Percentiles rank a stretch among this genome's conserved stretches.
Conservation (phyloP, 352 stramenopile genomes). For the Globisporangium splendens region DNA sequence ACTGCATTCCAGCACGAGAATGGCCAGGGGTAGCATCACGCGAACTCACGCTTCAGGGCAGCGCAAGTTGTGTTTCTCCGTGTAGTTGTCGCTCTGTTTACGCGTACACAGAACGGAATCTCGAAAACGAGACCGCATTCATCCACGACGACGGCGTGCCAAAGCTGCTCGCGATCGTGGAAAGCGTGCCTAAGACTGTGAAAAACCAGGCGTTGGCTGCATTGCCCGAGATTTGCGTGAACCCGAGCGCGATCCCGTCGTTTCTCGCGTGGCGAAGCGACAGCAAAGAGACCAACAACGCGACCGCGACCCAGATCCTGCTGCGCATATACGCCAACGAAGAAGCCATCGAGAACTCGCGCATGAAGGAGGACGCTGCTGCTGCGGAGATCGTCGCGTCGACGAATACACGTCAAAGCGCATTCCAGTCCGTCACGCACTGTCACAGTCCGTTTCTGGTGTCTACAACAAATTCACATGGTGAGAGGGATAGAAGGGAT, state of each 20-base stretch:
- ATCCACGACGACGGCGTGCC: slow-evolving; percentile 56
- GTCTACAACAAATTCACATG: slow-evolving; percentile 6
- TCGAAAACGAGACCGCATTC: slow-evolving; percentile 49
- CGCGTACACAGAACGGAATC: too few relatives aligned
- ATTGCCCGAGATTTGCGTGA: slow-evolving; percentile 65
- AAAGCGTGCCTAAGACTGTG: slow-evolving; percentile 42
- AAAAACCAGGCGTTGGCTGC: slow-evolving; percentile 59
- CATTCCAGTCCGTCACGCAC: slow-evolving; percentile 47
- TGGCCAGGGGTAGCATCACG: too few relatives aligned
- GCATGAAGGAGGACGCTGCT: slow-evolving; percentile 6
- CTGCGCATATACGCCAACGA: slow-evolving; percentile 66
- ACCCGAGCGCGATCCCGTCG: slow-evolving; percentile 65
- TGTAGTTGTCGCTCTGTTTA: too few relatives aligned
- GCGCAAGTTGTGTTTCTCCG: too few relatives aligned
- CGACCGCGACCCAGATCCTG: slow-evolving; percentile 52
- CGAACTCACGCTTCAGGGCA: too few relatives aligned
- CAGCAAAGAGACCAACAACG: slow-evolving; percentile 40
- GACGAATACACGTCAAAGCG: slow-evolving; percentile 31
- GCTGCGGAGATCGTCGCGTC: slow-evolving; percentile 19
- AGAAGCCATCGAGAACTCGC: slow-evolving; percentile 37
- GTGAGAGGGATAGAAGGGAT: not conserved
- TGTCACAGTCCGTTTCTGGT: slow-evolving; percentile 45
- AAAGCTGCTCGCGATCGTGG: slow-evolving; percentile 61
- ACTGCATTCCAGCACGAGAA: too few relatives aligned
- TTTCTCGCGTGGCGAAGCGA: slow-evolving; percentile 60